Conservation (phyloP, 805 yeast genomes). For the Myxozyma neglecta region DNA sequence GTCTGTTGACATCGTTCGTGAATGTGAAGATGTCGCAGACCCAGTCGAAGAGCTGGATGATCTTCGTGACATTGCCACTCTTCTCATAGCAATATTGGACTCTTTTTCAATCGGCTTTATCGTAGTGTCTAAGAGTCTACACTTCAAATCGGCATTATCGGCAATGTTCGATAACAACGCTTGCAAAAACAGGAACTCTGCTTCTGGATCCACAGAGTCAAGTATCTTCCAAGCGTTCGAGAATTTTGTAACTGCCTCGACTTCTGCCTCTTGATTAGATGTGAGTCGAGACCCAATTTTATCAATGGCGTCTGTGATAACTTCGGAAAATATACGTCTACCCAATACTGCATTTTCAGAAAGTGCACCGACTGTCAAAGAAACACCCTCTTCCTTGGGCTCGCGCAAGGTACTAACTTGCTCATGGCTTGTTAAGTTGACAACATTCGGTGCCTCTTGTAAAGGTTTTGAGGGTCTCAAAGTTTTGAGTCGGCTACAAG, state of each 20-base stretch:
- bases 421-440: conserved; percentile 2
- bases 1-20: neutral
- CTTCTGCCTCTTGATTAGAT: neutral
- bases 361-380: conserved; percentile 5
- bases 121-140: neutral
- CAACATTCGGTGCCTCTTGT: conserved; percentile 10
- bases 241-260: conserved; percentile 19
- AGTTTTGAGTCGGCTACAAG: conserved; percentile 14
- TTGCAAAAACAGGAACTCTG: conserved; percentile 13
- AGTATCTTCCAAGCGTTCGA: conserved; percentile 25
- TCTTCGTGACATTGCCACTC: neutral
- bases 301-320: neutral
- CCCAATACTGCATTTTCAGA: conserved; percentile 9
- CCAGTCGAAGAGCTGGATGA: neutral
- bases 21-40: neutral
- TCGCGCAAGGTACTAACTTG: conserved; percentile 1
- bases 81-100: neutral
- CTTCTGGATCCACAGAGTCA: conserved; percentile 28
- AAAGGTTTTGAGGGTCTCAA: conserved; percentile 14
- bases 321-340: conserved; percentile 4
- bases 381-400: conserved; percentile 5
- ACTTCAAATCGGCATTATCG: neutral
- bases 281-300: conserved; percentile 1
- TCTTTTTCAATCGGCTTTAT: neutral
- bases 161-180: conserved; percentile 8